phyloP scores from a whole-genome alignment of 257 asterid genomes.

The Orobanche coerulescens region DNA sequence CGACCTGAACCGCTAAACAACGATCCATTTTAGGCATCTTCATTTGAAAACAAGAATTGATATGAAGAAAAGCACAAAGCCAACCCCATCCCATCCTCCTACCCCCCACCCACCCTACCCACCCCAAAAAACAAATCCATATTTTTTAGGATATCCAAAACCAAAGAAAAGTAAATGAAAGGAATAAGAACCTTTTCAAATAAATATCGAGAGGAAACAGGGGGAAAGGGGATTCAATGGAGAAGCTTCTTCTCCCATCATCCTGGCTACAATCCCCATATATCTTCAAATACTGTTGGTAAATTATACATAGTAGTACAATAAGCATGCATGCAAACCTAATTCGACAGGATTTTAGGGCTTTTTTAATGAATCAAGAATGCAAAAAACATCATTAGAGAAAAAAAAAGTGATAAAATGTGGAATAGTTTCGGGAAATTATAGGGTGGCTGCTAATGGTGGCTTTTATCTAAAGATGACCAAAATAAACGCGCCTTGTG shows the following conservation, averaged over 20 bases:
- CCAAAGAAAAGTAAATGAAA: background rate
- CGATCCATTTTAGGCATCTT: background rate
- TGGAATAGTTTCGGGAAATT: constrained; percentile 11
- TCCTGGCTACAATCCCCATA: constrained; percentile 24
- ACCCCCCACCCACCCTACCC: too few relatives aligned
- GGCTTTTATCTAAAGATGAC: too few relatives aligned
- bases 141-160: background rate
- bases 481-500: too few relatives aligned
- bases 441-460: constrained; percentile 2
- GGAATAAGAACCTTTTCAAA: constrained; percentile 25
- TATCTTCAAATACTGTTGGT: constrained; percentile 18
- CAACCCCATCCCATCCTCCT: too few relatives aligned
- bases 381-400: background rate
- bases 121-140: too few relatives aligned
- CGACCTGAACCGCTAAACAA: too few relatives aligned
- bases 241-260: constrained; percentile 29
- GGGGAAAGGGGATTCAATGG: constrained; percentile 27
- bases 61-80: constrained; percentile 9
- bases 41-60: constrained; percentile 2
- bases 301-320: constrained; percentile 19
- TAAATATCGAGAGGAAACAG: constrained; percentile 22
- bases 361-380: constrained; percentile 4
- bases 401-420: constrained; percentile 7
- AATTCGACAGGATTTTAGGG: too few relatives aligned
- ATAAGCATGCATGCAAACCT: constrained; percentile 35